Base-by-base conservation (phyloP, 1,139 yeast species). In the Debaryomyces sp. region DNA sequence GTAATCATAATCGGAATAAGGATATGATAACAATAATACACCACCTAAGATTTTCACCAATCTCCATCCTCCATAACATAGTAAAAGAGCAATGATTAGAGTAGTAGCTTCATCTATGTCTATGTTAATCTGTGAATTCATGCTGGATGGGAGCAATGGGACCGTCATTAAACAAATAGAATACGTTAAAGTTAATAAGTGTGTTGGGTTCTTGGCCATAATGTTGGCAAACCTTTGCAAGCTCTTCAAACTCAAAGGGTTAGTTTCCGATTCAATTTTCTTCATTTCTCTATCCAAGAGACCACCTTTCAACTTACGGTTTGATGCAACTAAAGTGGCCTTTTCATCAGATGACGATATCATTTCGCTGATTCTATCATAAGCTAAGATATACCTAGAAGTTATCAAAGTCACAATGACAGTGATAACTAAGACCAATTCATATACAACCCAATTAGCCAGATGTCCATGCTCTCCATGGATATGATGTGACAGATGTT, bases 161-260 rank as follows among this genome's bases (percentile, higher is more conserved):
- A 66, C 58, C 0, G 65, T 42, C 44, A 68, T 57, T 15, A 77
- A 60, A 46, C 67, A 75, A 2, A 57, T 27, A 0, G 89, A 71
- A 58, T 85, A 86, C 1, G 78, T 56, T 27, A 87, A 62, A 0
- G 96, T 87, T 46, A 87, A 70, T 34, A 82, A 61, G 56, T 84
- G 85, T 0, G 89, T 82, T 1, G 92, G 90, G 57, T 80, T 82
- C 49, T 75, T 77, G 43, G 78, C 58, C 54, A 63, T 56, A 8
- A 53, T 49, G 5, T 48, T 44, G 21, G 53, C 37, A 10, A 56
- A 34, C 15, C 44, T 52, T 13, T 50, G 44, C 8, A 54, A 26
- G 9, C 46, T 48, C 8, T 46, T 2, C 6, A 41, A 12, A 30
- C 41, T 37, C 6, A 34, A 15, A 5, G 23, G 10, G n/a, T 33